Evolutionary conservation across 2,329 filamentous ascomycete species (phyloP).

Genomic region (Colletotrichum tabaci): DNA sequence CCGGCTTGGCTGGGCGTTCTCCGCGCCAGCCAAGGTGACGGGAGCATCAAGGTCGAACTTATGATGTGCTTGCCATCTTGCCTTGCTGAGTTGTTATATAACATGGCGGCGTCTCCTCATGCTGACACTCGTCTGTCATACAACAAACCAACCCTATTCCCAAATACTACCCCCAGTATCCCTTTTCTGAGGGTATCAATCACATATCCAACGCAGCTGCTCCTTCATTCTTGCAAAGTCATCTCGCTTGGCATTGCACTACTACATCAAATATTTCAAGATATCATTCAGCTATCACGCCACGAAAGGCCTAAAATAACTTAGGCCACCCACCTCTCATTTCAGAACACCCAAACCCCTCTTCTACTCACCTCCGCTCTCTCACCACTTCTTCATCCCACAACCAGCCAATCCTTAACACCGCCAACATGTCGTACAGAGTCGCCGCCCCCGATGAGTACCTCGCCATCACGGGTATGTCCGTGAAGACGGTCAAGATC

Average conservation of each 20-base stretch:
- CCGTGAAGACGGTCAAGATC: constrained; percentile 81
- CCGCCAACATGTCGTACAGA: constrained; percentile 71
- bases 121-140: background rate
- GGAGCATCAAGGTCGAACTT: background rate
- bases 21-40: background rate
- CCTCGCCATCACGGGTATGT: constrained; percentile 88
- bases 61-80: background rate
- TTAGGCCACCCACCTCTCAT: background rate
- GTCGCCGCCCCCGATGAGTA: constrained; percentile 85
- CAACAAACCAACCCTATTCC: background rate
- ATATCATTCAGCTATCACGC: background rate
- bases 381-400: constrained; percentile 38
- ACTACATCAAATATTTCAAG: background rate
- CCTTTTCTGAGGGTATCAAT: background rate
- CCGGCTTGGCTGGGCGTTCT: background rate
- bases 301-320: background rate
- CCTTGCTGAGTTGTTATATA: background rate
- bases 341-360: background rate
- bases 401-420: constrained; percentile 42
- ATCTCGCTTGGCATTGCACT: background rate
- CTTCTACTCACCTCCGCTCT: background rate
- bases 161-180: background rate
- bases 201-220: background rate
- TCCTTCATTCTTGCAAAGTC: background rate
- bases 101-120: background rate